phyloP scores from a whole-genome alignment of 345 rosid species.

The Garcia nutans region DNA sequence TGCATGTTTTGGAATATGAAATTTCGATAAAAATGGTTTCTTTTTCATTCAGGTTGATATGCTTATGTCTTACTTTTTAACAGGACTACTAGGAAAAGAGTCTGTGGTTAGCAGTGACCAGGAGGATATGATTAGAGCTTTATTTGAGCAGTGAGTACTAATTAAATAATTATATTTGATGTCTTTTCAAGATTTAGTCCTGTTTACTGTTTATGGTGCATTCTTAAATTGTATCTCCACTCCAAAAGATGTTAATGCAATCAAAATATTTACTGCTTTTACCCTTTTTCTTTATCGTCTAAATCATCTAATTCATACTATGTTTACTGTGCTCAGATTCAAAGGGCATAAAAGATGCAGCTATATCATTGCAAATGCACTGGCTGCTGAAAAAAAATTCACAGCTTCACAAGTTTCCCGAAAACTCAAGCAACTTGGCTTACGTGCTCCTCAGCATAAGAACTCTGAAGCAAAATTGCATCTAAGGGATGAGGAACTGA shows the following conservation, averaged over 20 bases:
- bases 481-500: constrained; percentile 50
- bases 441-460: constrained; percentile 45
- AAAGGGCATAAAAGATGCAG: constrained; percentile 73
- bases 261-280: not conserved
- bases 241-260: not conserved
- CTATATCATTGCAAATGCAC: constrained; percentile 68
- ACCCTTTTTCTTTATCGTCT: not conserved
- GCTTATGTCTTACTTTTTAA: constrained; percentile 23
- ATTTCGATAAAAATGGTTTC: constrained; percentile 5
- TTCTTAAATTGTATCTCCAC: not conserved
- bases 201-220: not conserved
- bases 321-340: constrained; percentile 47
- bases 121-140: constrained; percentile 61
- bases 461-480: constrained; percentile 39
- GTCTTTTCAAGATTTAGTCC: not conserved
- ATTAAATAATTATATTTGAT: not conserved
- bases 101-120: constrained; percentile 68
- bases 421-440: constrained; percentile 80
- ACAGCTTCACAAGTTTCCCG: constrained; percentile 78
- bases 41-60: constrained; percentile 17
- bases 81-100: constrained; percentile 75
- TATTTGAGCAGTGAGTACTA: constrained; percentile 76
- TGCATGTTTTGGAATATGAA: not conserved
- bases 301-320: not conserved
- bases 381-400: constrained; percentile 54